Base-by-base conservation (phyloP, 2,329 filamentous ascomycete genomes). In the Talaromyces sp. region DNA sequence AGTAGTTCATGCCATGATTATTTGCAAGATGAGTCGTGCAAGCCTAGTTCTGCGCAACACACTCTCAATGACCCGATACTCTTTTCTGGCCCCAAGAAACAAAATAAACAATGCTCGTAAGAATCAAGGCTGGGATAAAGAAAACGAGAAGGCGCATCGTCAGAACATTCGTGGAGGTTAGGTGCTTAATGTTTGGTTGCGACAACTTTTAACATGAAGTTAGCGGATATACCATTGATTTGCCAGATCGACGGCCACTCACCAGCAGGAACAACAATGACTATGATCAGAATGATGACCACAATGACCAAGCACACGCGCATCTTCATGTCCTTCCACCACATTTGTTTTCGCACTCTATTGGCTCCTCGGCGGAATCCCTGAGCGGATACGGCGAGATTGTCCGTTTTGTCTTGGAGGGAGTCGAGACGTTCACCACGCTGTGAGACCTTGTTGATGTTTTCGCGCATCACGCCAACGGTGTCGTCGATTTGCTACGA, bases 301-400 rank as follows among this genome's bases (percentile, higher is more conserved):
- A 92, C 94, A 60, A 87, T 82, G 72, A 96, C 89, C 63, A 99
- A 81, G 79, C 93, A 97, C 82, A 97, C 94, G 76, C 94, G 87
- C 94, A 99, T 99, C 86, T 97, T 97, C 91, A 97, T 96, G 73
- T 97, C 93, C 84, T 97, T 97, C 93, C 92, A 97, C 93, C 93
- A 97, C 93, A 97, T 97, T 62, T 96, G 87, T 82, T 92, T 93
- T 76, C 94, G 87, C 67, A 99, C 93, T 69, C 91, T 83, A 81
- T 97, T 99, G 77, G 95, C 94, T 64, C 94, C 93, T 66, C 92
- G 88, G 70, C 92, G 90, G 84, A 99, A 99, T 63, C 91, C 91
- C 75, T 96, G 91, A 60, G 94, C 93, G 36, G 92, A 96, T 63
- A 88, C 85, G 61, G 92, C 92, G 66, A 99, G 83, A 78, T 96